Conservation (phyloP, 257 asterid genomes). For the Craterostigma plantagineum region DNA sequence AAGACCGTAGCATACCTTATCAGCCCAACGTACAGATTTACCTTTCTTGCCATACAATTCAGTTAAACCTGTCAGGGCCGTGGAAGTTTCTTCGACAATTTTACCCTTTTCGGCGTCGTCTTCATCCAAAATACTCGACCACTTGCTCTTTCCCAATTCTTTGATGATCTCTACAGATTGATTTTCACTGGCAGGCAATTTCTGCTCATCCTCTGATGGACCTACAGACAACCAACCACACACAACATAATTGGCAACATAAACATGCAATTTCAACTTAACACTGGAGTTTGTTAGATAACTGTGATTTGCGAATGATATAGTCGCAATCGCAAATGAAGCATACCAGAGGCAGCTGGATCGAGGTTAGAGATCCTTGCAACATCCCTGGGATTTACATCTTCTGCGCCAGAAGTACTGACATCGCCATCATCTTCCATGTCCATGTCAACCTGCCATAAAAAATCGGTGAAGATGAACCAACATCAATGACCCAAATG, state of each 20-base stretch:
- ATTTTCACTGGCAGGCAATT: constrained; percentile 24
- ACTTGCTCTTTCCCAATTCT: constrained; percentile 81
- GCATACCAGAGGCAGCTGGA: constrained; percentile 27
- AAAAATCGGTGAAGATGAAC: constrained; percentile 5
- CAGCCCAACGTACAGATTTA: constrained; percentile 94
- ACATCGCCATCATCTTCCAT: constrained; percentile 48
- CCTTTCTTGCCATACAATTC: constrained; percentile 65
- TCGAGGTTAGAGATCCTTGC: constrained; percentile 20
- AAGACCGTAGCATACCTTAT: constrained; percentile 40
- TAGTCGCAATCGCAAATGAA: constrained; percentile 4
- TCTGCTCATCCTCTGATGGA: constrained; percentile 15
- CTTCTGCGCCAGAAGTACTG: constrained; percentile 26
- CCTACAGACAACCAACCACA: constrained; percentile 4
- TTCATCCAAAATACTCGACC: constrained; percentile 81
- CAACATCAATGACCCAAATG: neutral
- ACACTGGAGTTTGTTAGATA: neutral
- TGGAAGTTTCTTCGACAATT: constrained; percentile 20
- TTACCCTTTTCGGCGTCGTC: constrained; percentile 29
- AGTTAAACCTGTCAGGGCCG: constrained; percentile 28
- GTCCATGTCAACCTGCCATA: constrained; percentile 89
- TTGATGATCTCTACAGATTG: constrained; percentile 37
- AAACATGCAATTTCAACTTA: neutral
- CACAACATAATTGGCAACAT: constrained; percentile 3
- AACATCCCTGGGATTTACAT: constrained; percentile 16
- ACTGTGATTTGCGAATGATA: neutral